Percentiles rank a stretch among this genome's conserved stretches.
phyloP scores from a whole-genome alignment of 352 stramenopile genomes.

The Phytophthora megakarya region DNA sequence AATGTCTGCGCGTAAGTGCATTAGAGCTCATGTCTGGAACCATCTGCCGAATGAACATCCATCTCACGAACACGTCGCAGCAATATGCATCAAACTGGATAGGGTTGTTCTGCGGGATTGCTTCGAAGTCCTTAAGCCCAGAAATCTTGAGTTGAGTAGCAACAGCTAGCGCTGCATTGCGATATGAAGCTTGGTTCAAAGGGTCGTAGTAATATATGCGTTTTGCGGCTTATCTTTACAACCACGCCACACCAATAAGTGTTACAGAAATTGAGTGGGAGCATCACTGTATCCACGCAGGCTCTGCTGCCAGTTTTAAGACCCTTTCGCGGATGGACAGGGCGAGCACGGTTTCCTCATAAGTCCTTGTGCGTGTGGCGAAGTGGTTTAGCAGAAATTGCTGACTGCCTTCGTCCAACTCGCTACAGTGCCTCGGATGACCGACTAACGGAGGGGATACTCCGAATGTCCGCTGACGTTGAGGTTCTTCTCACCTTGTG shows the following conservation, averaged over 20 bases:
- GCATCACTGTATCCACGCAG: neutral
- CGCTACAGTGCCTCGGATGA: too few relatives aligned
- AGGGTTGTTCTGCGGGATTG: slow-evolving; percentile 19
- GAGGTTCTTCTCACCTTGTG: too few relatives aligned
- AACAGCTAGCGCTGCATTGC: neutral
- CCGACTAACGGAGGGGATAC: too few relatives aligned
- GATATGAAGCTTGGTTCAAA: neutral
- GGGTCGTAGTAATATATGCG: slow-evolving; percentile 18
- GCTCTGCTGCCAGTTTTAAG: neutral
- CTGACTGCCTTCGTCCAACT: too few relatives aligned
- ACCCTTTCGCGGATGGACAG: neutral
- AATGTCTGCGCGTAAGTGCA: neutral
- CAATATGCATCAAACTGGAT: slow-evolving; percentile 24
- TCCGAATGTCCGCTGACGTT: neutral
- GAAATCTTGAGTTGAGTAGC: neutral
- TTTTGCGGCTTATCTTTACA: neutral
- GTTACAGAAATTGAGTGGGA: slow-evolving; percentile 14
- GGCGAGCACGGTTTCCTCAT: too few relatives aligned
- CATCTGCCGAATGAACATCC: slow-evolving; percentile 14
- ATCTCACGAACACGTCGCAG: slow-evolving; percentile 20
- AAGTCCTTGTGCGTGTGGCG: too few relatives aligned
- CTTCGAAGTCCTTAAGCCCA: neutral
- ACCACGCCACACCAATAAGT: slow-evolving; percentile 18
- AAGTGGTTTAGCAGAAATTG: too few relatives aligned
- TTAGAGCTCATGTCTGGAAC: slow-evolving; percentile 2